phyloP scores from a whole-genome alignment of 2,329 filamentous ascomycete species.

The Epichloe elymi region DNA sequence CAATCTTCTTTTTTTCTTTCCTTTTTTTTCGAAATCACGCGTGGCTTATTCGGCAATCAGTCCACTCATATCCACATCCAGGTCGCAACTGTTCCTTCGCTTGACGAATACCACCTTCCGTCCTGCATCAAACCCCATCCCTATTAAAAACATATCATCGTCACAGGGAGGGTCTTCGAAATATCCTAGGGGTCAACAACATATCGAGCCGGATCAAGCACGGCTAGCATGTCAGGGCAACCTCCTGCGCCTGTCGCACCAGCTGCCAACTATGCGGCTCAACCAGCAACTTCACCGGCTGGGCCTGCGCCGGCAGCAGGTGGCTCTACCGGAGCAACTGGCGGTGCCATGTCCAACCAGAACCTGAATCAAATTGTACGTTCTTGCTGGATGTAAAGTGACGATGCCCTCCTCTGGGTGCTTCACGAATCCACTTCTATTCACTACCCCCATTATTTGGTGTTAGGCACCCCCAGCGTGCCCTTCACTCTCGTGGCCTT shows the following conservation, averaged over 20 bases:
- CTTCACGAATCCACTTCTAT: neutral
- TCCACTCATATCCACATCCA: neutral
- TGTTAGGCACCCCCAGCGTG: neutral
- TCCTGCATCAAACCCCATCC: neutral
- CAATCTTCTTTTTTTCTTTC: neutral
- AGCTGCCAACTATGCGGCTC: constrained; percentile 18
- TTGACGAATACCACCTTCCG: neutral
- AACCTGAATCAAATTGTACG: constrained; percentile 94
- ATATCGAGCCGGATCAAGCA: neutral
- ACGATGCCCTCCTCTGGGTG: constrained; percentile 9
- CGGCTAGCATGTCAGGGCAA: constrained; percentile 21
- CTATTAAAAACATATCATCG: neutral
- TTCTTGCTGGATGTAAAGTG: neutral
- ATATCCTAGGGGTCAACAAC: neutral
- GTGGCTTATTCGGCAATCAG: neutral
- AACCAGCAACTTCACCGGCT: constrained; percentile 22
- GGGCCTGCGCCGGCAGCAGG: constrained; percentile 18
- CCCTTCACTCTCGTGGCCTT: neutral
- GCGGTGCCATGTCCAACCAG: constrained; percentile 56
- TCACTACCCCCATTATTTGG: neutral
- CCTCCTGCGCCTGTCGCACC: constrained; percentile 16
- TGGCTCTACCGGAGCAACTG: constrained; percentile 15
- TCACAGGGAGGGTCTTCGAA: neutral
- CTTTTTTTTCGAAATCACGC: neutral
- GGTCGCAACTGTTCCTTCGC: neutral